Base-by-base conservation (phyloP, 2,329 filamentous ascomycete genomes). In the Neocatenulostroma microsporum region DNA sequence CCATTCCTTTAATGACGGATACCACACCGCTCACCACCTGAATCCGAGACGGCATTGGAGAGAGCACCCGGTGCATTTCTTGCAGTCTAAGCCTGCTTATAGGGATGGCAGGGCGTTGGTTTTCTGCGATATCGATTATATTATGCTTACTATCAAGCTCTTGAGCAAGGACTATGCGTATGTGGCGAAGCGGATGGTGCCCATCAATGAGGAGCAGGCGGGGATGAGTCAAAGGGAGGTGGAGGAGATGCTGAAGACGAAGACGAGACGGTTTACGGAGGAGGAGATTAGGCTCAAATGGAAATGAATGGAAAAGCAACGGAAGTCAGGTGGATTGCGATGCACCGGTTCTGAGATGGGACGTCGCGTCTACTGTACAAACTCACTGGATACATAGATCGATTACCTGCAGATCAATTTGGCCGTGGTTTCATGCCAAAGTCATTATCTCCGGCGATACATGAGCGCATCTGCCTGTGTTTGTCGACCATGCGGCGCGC, bases 1-100 rank as follows among this genome's bases (percentile, higher is more conserved):
- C 23, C 80, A 80, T 60, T 88, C 81, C 63, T 87, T 80, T 70
- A 87, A 88, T 50, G 83, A 87, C 50, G 83, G 83, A 46, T 87
- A 86, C 58, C 82, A 87, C 61, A 87, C 82, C 5, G 84, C 81
- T 13, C 84, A 87, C 54, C 83, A 87, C 51, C 73, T 87, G 34
- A 85, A 87, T 61, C 83, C 82, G 0, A 70, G 75, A 19, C 76
- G 84, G 2, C 84, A 88, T 63, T 89, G 84, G 84, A 78, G 84
- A 39, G 81, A 88, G 14, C 84, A 88, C 49, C 84, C 84, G 0
- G 67, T 77, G 10, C 74, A 82, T 5, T 86, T 89, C 60, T 64
- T 88, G 2, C 70, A 78, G 48, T 73, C 77, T 30, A 86, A 85
- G 60, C 62, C 73, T 17, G 71, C 69, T 3, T 89, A 88, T 51